These are phyloP conservation scores for Sclerotinia subarctica DNA, from an alignment of 2,329 filamentous ascomycete genomes.

Conservation along the genomic window DNA sequence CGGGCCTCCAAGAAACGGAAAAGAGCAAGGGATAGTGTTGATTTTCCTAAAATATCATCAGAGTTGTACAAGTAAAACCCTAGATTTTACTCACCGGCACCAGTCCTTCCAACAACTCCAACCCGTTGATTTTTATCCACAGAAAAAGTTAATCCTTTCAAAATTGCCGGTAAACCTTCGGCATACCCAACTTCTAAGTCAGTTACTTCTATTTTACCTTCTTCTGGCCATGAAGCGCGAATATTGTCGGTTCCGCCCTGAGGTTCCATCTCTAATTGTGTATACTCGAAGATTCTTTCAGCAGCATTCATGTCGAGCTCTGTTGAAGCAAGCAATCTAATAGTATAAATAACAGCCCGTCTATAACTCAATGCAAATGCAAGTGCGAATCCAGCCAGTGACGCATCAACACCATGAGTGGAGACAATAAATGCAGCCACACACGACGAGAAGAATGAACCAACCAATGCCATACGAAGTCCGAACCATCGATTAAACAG, in stretches of 20 bases:
- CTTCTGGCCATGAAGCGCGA: conserved; percentile 69
- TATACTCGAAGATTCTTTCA: conserved; percentile 72
- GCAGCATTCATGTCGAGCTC: conserved; percentile 76
- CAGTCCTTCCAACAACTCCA: conserved; percentile 35
- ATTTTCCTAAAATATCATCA: conserved; percentile 29
- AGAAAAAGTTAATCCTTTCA: conserved; percentile 64
- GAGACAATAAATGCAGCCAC: conserved; percentile 62
- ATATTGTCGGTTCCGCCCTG: conserved; percentile 54
- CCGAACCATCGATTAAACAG: conserved; percentile 70
- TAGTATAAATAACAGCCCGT: conserved; percentile 57
- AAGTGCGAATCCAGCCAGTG: conserved; percentile 70
- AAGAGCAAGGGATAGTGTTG: conserved; percentile 31
- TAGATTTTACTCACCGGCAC: conserved; percentile 31
- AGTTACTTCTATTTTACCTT: conserved; percentile 68
- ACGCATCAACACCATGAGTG: conserved; percentile 58
- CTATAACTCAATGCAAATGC: conserved; percentile 70
- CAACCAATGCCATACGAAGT: conserved; percentile 67
- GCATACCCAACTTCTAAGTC: conserved; percentile 72
- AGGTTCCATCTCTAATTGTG: conserved; percentile 62
- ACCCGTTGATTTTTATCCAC: conserved; percentile 57
- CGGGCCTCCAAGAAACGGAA: conserved; percentile 31
- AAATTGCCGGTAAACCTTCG: conserved; percentile 62
- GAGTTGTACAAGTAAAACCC: conserved; percentile 20
- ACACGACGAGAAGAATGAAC: conserved; percentile 62
- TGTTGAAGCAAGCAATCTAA: conserved; percentile 63